Evolutionary conservation across 2,329 filamentous ascomycete genomes (phyloP).

Genomic region (Taxawa tesnikishii): DNA sequence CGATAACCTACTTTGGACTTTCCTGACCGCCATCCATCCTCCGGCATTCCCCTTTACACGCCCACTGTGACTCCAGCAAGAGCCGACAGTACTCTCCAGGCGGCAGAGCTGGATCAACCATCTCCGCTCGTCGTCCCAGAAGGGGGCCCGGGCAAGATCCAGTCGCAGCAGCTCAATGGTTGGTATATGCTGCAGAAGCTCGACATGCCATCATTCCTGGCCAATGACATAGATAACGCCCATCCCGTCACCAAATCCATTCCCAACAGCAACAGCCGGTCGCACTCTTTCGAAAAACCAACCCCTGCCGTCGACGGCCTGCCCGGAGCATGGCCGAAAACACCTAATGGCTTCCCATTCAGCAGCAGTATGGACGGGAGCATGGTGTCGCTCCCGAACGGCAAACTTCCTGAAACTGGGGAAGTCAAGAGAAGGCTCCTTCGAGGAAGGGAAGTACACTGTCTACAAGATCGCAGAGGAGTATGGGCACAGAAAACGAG

Average conservation of each 20-base stretch:
- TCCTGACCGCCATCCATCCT: too few relatives aligned
- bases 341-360: conserved; percentile 9
- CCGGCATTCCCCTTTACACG: too few relatives aligned
- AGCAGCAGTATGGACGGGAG: conserved; percentile 26
- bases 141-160: conserved; percentile 12
- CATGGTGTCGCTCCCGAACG: conserved; percentile 49
- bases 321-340: conserved; percentile 16
- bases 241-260: conserved; percentile 17
- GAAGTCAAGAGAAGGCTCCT: conserved; percentile 11
- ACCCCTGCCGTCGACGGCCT: conserved; percentile 12
- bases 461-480: conserved; percentile 14
- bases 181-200: conserved; percentile 32
- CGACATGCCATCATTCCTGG: conserved; percentile 40
- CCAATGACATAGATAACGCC: conserved; percentile 30
- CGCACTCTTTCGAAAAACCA: conserved; percentile 1
- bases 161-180: conserved; percentile 20
- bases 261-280: conserved; percentile 8
- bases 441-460: conserved; percentile 4
- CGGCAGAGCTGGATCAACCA: conserved; percentile 15
- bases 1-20: too few relatives aligned
- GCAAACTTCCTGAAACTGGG: conserved; percentile 33
- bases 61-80: too few relatives aligned
- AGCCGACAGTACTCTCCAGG: too few relatives aligned
- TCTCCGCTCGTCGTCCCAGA: conserved; percentile 13
- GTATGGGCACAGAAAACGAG: conserved; percentile 15